Base-by-base conservation (phyloP, 495 filamentous ascomycete species). In the Penicillium fimorum region DNA sequence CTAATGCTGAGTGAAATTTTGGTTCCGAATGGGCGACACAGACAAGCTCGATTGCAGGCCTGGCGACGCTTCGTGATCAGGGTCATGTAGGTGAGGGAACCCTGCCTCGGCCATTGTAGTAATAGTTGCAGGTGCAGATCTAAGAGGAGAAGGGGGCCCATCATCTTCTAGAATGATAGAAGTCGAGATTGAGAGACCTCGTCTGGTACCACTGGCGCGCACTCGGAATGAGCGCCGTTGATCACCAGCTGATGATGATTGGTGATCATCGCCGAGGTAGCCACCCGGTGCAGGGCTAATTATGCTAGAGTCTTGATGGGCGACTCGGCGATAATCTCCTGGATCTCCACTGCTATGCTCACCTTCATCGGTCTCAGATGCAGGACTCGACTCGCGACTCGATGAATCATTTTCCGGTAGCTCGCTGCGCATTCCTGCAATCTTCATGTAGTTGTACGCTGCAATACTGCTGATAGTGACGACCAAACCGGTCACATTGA, bases 371-470 rank as follows among this genome's bases (percentile, higher is more conserved):
- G 60, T 63, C n/a, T 75, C 72, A 1, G 72, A 68, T 13, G 66
- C 62, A 15, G 66, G 58, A 38, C 63, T 66, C 27, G 66, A 65
- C 10, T 62, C 70, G n/a, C 64, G 64, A 29, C 67, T 64, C 68
- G 62, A 47, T 17, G 45, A 69, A 17, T 61, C 53, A 17, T 65
- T 56, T 30, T 63, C 48, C 24, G 65, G 60, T 17, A 88, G 86
- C 35, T 95, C 87, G 29, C 76, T 70, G 38, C 89, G 81, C 95
- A 99, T 97, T 72, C 89, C 92, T 25, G 71, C 77, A 55, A 97
- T 88, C 66, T 97, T 97, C 70, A 97, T 87, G 61, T 89, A 97
- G 59, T 99, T 99, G 68, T 99, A 99, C 29, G 85, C 81, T 0
- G 75, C 88, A 50, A 99, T 97, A 44, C 89, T 91, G 27, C 71